These are phyloP conservation scores for Aquilaria agallochum DNA, from an alignment of 441 rosid genomes.

Conservation along the genomic window DNA sequence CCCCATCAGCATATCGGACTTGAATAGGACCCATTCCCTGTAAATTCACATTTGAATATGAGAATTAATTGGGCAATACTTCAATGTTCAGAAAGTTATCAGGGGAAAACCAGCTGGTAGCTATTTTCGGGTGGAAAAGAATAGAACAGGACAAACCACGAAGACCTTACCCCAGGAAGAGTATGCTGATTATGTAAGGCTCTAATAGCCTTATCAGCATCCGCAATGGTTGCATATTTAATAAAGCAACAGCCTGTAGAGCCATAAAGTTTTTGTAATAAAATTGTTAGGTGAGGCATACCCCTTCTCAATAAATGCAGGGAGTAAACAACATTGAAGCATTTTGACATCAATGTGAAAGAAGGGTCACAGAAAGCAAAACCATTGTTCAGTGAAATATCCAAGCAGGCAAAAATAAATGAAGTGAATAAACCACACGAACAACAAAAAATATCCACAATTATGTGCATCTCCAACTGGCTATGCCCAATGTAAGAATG, in stretches of 20 bases:
- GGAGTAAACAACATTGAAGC: too few species aligned
- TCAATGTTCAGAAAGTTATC: neutral
- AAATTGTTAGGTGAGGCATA: slow-evolving; percentile 29
- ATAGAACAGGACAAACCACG: slow-evolving; percentile 12
- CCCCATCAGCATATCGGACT: slow-evolving; percentile 99
- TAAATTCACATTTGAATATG: slow-evolving; percentile 20
- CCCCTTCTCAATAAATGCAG: neutral
- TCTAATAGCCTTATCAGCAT: slow-evolving; percentile 96
- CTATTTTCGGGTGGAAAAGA: slow-evolving; percentile 7
- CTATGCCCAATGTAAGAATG: too few species aligned
- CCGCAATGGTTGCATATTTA: slow-evolving; percentile 88
- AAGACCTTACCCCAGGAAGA: slow-evolving; percentile 85
- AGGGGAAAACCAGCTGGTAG: too few species aligned
- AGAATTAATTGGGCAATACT: slow-evolving; percentile 14
- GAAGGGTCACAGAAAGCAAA: too few species aligned
- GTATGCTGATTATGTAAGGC: slow-evolving; percentile 93
- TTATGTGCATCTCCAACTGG: too few species aligned
- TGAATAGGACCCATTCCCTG: slow-evolving; percentile 97
- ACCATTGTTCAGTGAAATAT: too few species aligned
- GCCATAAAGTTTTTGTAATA: slow-evolving; percentile 39
- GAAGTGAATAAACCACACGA: too few species aligned
- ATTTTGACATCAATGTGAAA: too few species aligned
- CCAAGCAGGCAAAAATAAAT: too few species aligned
- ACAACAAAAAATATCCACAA: too few species aligned
- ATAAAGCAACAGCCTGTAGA: slow-evolving; percentile 99